Evolutionary conservation across 2,329 filamentous ascomycete genomes (phyloP).

Genomic region (Chaetomiaceae sp.): DNA sequence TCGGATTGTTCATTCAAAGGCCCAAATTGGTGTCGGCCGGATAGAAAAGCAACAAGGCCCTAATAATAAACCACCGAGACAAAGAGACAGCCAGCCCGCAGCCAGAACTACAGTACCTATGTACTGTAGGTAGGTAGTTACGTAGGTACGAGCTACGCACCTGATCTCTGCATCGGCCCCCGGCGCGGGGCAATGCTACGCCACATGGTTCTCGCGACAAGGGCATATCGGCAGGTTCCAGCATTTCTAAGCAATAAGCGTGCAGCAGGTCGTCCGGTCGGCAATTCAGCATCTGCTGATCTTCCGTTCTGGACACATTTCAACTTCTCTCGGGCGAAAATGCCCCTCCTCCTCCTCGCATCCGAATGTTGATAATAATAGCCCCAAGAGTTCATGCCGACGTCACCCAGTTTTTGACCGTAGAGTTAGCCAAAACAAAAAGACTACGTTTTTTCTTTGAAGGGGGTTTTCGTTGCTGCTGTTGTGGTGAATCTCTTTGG

Average conservation of each 20-base stretch:
- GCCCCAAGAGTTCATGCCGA: not conserved
- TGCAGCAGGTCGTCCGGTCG: conserved; percentile 22
- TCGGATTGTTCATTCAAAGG: no score
- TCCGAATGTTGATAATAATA: not conserved
- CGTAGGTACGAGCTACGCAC: no score
- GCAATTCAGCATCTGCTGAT: conserved; percentile 28
- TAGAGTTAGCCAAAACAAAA: not conserved
- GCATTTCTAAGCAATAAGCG: conserved; percentile 19
- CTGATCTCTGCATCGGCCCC: not conserved
- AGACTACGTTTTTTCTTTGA: not conserved
- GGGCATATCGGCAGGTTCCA: not conserved
- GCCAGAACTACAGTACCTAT: no score
- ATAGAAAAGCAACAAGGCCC: no score
- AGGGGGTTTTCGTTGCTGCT: not conserved
- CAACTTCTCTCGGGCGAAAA: conserved; percentile 11
- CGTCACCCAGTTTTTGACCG: not conserved
- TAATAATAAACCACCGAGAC: no score
- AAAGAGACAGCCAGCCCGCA: no score
- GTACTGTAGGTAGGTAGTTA: no score
- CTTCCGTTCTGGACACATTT: conserved; percentile 28
- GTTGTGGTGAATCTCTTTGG: not conserved
- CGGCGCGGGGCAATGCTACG: conserved; percentile 12
- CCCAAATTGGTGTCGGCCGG: no score
- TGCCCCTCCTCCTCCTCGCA: not conserved
- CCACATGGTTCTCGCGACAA: not conserved